Conservation (phyloP, 2,329 filamentous ascomycete genomes). For the Stemphylium vesicarium region DNA sequence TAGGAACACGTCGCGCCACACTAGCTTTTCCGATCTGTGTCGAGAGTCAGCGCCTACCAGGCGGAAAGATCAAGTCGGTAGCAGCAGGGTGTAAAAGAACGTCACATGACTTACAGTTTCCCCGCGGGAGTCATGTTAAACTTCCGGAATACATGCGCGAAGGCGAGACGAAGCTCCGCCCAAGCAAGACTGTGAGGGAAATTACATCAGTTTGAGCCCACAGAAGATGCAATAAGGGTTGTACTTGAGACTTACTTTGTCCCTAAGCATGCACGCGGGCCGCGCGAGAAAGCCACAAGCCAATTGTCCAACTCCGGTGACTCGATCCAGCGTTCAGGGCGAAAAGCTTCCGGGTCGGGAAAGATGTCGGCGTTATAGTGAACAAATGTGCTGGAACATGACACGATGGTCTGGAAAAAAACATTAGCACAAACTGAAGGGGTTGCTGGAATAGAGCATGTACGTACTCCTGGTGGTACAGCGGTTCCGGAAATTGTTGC, state of each 20-base stretch:
- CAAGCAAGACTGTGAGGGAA: slow-evolving; percentile 38
- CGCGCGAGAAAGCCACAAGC: slow-evolving; percentile 45
- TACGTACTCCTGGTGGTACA: slow-evolving; percentile 31
- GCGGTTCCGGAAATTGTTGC: slow-evolving; percentile 26
- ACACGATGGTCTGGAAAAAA: slow-evolving; percentile 30
- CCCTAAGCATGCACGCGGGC: slow-evolving; percentile 43
- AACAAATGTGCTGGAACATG: slow-evolving; percentile 42
- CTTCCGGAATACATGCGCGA: slow-evolving; percentile 38
- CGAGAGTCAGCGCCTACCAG: slow-evolving; percentile 5
- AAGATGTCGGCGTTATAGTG: slow-evolving; percentile 44
- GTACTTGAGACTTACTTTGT: slow-evolving; percentile 31
- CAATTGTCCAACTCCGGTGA: slow-evolving; percentile 35
- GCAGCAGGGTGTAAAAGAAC: not conserved
- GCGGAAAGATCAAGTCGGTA: not conserved
- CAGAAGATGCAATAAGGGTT: not conserved
- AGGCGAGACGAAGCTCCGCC: slow-evolving; percentile 41
- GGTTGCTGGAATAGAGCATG: not conserved
- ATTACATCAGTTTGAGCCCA: not conserved
- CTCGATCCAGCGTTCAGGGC: slow-evolving; percentile 44
- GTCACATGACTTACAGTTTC: slow-evolving; percentile 22
- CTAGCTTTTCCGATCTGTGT: slow-evolving; percentile 24
- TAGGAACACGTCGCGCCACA: slow-evolving; percentile 32
- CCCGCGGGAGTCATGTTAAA: slow-evolving; percentile 38
- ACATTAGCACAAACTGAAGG: not conserved
- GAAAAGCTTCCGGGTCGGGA: slow-evolving; percentile 35